Conservation (phyloP, 192 early-diverging fungal species). For the Podila epicladia region DNA sequence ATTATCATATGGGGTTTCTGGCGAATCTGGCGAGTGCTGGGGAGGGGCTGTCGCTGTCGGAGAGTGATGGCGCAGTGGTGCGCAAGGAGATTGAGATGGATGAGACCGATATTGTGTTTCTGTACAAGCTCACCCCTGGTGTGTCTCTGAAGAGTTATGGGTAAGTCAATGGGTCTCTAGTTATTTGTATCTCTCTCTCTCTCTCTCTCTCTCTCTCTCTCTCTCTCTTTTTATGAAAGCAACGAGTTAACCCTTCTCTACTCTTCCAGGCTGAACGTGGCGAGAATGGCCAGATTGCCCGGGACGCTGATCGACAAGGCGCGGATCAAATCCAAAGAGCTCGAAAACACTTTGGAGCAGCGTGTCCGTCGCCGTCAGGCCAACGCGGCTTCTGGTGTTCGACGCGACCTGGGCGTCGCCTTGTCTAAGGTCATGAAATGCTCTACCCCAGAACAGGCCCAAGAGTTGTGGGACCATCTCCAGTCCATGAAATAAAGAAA, state of each 20-base stretch:
- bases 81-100: conserved; percentile 4
- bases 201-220: conserved; percentile 1
- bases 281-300: conserved; percentile 72
- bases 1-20: conserved; percentile 65
- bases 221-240: not conserved
- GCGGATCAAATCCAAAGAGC: conserved; percentile 60
- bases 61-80: not conserved
- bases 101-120: conserved; percentile 65
- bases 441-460: not conserved
- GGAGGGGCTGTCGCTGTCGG: conserved; percentile 5
- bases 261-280: conserved; percentile 68
- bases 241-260: not conserved
- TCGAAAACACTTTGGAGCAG: conserved; percentile 39
- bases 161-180: conserved; percentile 32
- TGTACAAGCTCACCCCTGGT: conserved; percentile 75
- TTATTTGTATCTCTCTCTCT: conserved; percentile 1
- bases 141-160: conserved; percentile 74
- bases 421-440: not conserved
- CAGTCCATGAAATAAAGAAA: conserved; percentile 8
- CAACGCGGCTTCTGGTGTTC: not conserved
- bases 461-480: not conserved
- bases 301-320: conserved; percentile 60
- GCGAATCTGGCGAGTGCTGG: conserved; percentile 32
- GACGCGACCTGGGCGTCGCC: not conserved
- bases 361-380: conserved; percentile 9